phyloP scores from a whole-genome alignment of 78 protist genomes.

The Planoprotostelium fungivorum region DNA sequence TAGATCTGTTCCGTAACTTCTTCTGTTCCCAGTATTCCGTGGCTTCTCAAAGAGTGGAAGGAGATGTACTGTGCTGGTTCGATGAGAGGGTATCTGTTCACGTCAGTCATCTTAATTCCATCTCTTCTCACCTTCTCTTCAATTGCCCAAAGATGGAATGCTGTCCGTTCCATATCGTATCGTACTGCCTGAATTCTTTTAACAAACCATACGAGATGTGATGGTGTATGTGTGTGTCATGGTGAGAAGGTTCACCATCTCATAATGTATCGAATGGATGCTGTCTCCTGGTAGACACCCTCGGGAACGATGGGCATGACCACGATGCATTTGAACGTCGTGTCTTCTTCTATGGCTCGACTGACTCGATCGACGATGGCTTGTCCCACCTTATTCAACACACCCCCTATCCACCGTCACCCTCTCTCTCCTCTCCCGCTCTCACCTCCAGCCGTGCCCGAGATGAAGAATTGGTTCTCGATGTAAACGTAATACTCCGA shows the following conservation, averaged over 20 bases:
- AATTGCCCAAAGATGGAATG: conserved; percentile 21
- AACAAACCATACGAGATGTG: conserved; percentile 8
- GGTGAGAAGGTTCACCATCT: too few species aligned
- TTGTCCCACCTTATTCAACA: conserved; percentile 21
- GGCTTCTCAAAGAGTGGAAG: conserved; percentile 53
- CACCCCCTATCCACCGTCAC: background rate
- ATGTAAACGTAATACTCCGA: conserved; percentile 52
- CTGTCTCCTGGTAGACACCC: background rate
- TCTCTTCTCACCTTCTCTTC: conserved; percentile 23
- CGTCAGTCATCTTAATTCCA: conserved; percentile 4
- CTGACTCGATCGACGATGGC: conserved; percentile 41
- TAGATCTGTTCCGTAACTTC: conserved; percentile 70
- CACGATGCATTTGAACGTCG: conserved; percentile 6
- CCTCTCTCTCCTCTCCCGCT: background rate
- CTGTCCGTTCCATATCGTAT: conserved; percentile 13
- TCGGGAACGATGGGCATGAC: conserved; percentile 7
- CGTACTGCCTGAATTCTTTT: conserved; percentile 24
- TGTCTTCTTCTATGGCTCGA: conserved; percentile 49
- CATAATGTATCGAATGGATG: background rate
- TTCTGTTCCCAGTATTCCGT: conserved; percentile 36
- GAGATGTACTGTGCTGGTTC: conserved; percentile 32
- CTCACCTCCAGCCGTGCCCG: conserved; percentile 28
- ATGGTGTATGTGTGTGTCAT: background rate
- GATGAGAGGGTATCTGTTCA: background rate
- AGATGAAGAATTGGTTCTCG: conserved; percentile 52